phyloP scores from a whole-genome alignment of 2,329 filamentous ascomycete genomes.

The Ophiostoma angusticollis region DNA sequence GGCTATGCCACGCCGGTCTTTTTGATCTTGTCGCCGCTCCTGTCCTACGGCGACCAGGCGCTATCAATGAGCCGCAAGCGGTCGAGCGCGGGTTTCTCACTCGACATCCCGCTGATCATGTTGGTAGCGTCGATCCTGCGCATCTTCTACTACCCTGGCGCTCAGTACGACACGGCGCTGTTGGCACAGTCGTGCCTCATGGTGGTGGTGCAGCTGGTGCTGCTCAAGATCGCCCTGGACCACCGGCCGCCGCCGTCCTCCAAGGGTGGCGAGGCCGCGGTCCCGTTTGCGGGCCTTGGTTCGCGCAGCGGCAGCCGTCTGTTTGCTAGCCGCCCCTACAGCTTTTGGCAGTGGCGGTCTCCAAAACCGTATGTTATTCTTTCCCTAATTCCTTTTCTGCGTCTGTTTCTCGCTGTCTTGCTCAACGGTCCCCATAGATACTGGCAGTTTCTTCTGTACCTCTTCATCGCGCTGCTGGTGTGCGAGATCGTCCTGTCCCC shows the following conservation, averaged over 20 bases:
- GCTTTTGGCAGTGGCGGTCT: constrained; percentile 74
- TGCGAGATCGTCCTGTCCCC: constrained; percentile 56
- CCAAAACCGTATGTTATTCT: no score
- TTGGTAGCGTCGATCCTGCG: constrained; percentile 54
- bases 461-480: constrained; percentile 46
- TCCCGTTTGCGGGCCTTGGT: constrained; percentile 48
- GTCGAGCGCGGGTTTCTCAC: constrained; percentile 40
- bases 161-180: constrained; percentile 49
- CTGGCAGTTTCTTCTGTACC: constrained; percentile 64
- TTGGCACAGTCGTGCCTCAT: constrained; percentile 54
- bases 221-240: constrained; percentile 57
- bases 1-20: constrained; percentile 50
- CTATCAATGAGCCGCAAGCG: constrained; percentile 50
- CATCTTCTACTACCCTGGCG: constrained; percentile 58
- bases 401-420: neutral
- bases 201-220: constrained; percentile 47
- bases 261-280: constrained; percentile 45
- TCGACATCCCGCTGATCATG: constrained; percentile 63
- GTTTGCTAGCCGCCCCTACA: constrained; percentile 46
- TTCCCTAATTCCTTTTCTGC: no score
- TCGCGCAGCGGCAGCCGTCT: constrained; percentile 14
- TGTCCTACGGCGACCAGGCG: constrained; percentile 55
- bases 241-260: constrained; percentile 47
- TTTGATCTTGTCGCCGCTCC: constrained; percentile 48
- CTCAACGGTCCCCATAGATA: constrained; percentile 34